phyloP scores from a whole-genome alignment of 768 basidiomycete genomes.

The Tricholoma matsutake region DNA sequence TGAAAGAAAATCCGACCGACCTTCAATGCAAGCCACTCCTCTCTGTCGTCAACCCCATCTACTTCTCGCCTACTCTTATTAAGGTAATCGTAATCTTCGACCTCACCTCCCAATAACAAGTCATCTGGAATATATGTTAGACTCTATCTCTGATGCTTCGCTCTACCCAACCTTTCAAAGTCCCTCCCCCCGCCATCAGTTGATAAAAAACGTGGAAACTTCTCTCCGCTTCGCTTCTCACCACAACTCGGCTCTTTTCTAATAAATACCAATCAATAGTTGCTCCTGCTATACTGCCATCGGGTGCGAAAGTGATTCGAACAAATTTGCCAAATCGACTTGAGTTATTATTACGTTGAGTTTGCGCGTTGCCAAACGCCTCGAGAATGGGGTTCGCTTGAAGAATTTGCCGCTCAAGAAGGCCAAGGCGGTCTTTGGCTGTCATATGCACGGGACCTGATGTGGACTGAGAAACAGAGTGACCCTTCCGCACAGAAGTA shows the following conservation, averaged over 20 bases:
- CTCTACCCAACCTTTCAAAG: constrained; percentile 57
- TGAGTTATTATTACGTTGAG: constrained; percentile 97
- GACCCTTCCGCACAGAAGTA: constrained; percentile 57
- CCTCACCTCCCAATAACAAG: constrained; percentile 67
- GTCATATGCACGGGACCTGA: constrained; percentile 46
- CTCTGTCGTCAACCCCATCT: constrained; percentile 91
- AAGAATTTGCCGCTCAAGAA: constrained; percentile 93
- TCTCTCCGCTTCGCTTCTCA: constrained; percentile 82
- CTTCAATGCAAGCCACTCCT: constrained; percentile 82
- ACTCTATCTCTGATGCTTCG: not conserved
- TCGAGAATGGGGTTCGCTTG: constrained; percentile 98
- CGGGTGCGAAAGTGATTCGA: constrained; percentile 87
- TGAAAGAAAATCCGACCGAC: constrained; percentile 35
- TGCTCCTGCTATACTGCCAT: constrained; percentile 94
- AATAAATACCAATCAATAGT: constrained; percentile 99
- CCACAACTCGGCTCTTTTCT: constrained; percentile 95
- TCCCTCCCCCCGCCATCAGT: constrained; percentile 72
- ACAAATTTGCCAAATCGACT: constrained; percentile 99
- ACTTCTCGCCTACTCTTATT: constrained; percentile 87
- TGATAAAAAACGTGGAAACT: constrained; percentile 99
- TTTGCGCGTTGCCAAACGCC: constrained; percentile 98
- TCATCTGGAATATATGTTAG: constrained; percentile 43
- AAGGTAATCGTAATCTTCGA: constrained; percentile 87
- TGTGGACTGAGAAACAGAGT: constrained; percentile 40
- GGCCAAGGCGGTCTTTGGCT: constrained; percentile 74